phyloP scores from a whole-genome alignment of 2,329 filamentous ascomycete species.

The Ophiostoma angusticollis region DNA sequence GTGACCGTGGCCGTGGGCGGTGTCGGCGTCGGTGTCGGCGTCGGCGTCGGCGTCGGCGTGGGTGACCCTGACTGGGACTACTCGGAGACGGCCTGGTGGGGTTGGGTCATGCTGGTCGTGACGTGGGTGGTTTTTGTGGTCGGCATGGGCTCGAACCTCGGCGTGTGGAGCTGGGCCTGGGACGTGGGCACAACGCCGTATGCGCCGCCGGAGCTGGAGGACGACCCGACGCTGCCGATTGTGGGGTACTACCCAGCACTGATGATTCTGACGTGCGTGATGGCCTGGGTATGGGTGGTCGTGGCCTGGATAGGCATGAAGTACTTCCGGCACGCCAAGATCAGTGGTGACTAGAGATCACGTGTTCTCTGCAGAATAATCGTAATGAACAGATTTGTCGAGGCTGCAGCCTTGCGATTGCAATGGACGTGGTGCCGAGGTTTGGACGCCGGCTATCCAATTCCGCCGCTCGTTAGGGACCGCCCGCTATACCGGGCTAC shows the following conservation, averaged over 20 bases:
- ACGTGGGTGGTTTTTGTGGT: conserved; percentile 96
- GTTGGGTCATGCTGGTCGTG: conserved; percentile 78
- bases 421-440: background rate
- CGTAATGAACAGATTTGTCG: background rate
- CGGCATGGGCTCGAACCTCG: conserved; percentile 90
- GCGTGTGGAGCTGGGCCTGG: conserved; percentile 98
- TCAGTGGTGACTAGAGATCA: conserved; percentile 45
- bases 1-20: no score
- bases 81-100: conserved; percentile 93
- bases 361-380: background rate
- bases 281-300: conserved; percentile 98
- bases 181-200: conserved; percentile 94
- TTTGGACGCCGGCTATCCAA: background rate
- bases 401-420: background rate
- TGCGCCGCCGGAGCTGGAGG: conserved; percentile 85
- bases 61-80: conserved; percentile 65
- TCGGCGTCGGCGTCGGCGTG: conserved; percentile 1
- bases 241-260: conserved; percentile 94
- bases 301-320: conserved; percentile 99
- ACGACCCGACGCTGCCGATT: conserved; percentile 88
- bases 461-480: no score
- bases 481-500: no score
- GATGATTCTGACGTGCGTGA: conserved; percentile 83
- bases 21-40: conserved; percentile 27
- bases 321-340: conserved; percentile 95